These are phyloP conservation scores for Rhodotorula sp. DNA, from an alignment of 1,284 basidiomycete species.

Conservation along the genomic window DNA sequence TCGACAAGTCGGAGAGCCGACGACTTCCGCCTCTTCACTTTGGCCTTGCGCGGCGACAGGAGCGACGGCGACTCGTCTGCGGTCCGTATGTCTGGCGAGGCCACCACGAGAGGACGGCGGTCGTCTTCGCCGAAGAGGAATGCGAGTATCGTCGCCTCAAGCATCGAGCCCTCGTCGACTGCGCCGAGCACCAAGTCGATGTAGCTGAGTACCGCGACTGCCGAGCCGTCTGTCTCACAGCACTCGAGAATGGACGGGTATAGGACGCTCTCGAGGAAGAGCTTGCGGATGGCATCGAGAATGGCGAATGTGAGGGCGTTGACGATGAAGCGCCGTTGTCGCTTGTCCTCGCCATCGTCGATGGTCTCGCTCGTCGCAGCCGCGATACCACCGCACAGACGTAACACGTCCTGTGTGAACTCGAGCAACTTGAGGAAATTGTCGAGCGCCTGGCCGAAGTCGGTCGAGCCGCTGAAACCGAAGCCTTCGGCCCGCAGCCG, in stretches of 20 bases:
- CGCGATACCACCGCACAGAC: conserved; percentile 55
- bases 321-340: conserved; percentile 30
- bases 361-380: conserved; percentile 47
- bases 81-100: background rate
- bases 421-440: conserved; percentile 86
- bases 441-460: conserved; percentile 77
- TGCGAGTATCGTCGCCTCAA: conserved; percentile 68
- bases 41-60: background rate
- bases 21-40: conserved; percentile 64
- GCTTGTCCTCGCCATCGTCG: conserved; percentile 3
- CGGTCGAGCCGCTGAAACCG: conserved; percentile 69
- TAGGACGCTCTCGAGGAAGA: conserved; percentile 63
- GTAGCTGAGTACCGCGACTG: conserved; percentile 95
- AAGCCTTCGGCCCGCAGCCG: conserved; percentile 63
- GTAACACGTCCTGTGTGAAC: conserved; percentile 79
- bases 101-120: background rate
- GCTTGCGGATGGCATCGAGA: conserved; percentile 18
- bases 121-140: conserved; percentile 82
- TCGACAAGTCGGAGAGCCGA: conserved; percentile 80
- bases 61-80: conserved; percentile 3
- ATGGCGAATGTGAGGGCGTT: conserved; percentile 26
- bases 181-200: conserved; percentile 79
- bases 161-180: conserved; percentile 63
- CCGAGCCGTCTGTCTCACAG: conserved; percentile 86
- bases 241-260: conserved; percentile 92